Evolutionary conservation across 148 eudicot genomes (phyloP), one percentile per base, ranked within the genome.

Genomic region (Salicornia ramosissima): DNA sequence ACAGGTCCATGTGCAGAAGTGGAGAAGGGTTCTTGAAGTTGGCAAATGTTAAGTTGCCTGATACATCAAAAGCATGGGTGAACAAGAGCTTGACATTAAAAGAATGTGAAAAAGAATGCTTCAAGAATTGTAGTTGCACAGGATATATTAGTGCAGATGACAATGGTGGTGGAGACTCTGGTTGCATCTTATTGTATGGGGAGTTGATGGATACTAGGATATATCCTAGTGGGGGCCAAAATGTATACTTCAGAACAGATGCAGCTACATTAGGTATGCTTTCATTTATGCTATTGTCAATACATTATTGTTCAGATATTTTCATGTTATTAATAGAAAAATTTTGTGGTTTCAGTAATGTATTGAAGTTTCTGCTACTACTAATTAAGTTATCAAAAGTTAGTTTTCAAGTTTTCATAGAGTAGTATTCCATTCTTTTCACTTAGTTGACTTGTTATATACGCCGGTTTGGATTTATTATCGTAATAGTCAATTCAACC

Each of bases 11-110:
- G 80, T 86, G 90, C 53, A 67, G 45, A 10, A 76, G 64, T 0
- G 80, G 81, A 19, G 87, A 80, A 58, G 90, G 87, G 26, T 84
- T 86, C 54, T 46, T 74, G 49, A 86, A 67, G 78, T 14, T 83
- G 14, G 10, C 68, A 0, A 75, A 64, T 24, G 80, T 76, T 13
- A 84, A 86, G 82, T 8, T 82, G 31, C 90, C 90, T 4, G 86
- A 86, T 72, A 76, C 85, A 0, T 71, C 78, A 3, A 76, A 57
- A 24, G 80, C 85, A 18, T 14, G n/a, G 31, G 74, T 75, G n/a
- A 69, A 79, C 42, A 47, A 22, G 31, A 74, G 49, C 43, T 45
- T 53, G 51, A 75, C 77, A 4, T 10, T 64, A 26, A 71, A 80
- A 66, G 62, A 71, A 2, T 86, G 90, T 5, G 64, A 63, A 39